A percentile compares a stretch with the other conserved stretches of the same genome.
These are phyloP conservation scores for Anaeromyces robustus DNA, from an alignment of 192 early-diverging fungal species.

Conservation along the genomic window DNA sequence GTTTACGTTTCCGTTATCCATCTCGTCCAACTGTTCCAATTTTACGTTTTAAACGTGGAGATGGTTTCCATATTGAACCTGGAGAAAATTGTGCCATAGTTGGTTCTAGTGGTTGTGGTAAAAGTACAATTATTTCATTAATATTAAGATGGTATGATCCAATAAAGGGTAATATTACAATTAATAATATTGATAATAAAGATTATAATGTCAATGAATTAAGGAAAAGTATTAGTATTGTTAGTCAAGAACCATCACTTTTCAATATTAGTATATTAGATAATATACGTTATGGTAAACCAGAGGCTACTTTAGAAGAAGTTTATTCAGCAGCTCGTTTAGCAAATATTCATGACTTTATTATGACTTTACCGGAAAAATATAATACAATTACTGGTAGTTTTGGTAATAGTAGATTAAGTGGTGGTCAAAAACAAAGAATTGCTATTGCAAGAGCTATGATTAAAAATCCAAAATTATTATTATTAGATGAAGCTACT, in stretches of 20 bases:
- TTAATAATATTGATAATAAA: slow-evolving; percentile 42
- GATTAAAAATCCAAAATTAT: neutral
- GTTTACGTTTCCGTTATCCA: too few relatives aligned
- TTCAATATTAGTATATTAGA: slow-evolving; percentile 76
- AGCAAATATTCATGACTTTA: slow-evolving; percentile 1
- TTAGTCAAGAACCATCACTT: slow-evolving; percentile 80
- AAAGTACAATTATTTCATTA: slow-evolving; percentile 36
- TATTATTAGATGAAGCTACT: neutral
- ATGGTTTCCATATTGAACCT: too few relatives aligned
- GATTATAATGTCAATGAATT: slow-evolving; percentile 47
- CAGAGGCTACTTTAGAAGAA: slow-evolving; percentile 11
- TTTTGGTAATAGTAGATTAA: slow-evolving; percentile 2
- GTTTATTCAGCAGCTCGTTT: neutral
- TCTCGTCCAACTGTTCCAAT: slow-evolving; percentile 36
- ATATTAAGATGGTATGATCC: slow-evolving; percentile 39
- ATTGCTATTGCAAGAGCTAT: slow-evolving; percentile 41
- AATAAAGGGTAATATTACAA: slow-evolving; percentile 26
- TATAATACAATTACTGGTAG: neutral
- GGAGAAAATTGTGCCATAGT: slow-evolving; percentile 21
- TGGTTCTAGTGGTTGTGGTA: slow-evolving; percentile 45
- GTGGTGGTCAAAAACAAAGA: slow-evolving; percentile 78
- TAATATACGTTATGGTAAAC: slow-evolving; percentile 69
- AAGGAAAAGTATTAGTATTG: slow-evolving; percentile 58
- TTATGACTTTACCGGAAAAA: neutral
- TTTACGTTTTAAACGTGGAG: too few relatives aligned